These are phyloP conservation scores for Silene noctiflora DNA, from an alignment of 179 eudicot genomes.

Conservation along the genomic window DNA sequence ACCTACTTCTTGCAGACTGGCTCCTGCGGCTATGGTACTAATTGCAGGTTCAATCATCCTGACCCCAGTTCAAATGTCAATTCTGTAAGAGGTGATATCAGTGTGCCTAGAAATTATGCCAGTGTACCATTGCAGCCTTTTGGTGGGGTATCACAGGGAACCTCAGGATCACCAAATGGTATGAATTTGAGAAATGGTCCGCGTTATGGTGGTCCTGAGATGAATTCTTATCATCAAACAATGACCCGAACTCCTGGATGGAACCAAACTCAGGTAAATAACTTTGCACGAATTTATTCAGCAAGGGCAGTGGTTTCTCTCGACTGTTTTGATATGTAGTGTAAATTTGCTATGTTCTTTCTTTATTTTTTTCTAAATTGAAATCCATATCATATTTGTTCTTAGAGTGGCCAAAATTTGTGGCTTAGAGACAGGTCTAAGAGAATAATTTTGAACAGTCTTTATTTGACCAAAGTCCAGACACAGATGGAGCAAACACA, in stretches of 20 bases:
- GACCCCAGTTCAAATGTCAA: constrained; percentile 34
- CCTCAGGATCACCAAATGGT: constrained; percentile 23
- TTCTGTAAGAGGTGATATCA: constrained; percentile 25
- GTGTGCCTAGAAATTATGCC: constrained; percentile 21
- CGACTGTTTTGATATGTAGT: not conserved
- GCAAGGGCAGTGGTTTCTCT: not conserved
- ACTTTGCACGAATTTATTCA: not conserved
- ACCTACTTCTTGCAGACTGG: constrained; percentile 45
- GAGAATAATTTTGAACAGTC: no score
- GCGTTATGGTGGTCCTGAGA: constrained; percentile 27
- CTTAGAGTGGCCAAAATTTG: no score
- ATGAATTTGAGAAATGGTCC: constrained; percentile 23
- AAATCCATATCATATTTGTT: not conserved
- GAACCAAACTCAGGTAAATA: constrained; percentile 41
- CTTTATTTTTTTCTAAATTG: no score
- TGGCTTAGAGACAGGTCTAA: no score
- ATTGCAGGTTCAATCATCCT: constrained; percentile 48
- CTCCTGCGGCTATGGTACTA: constrained; percentile 41
- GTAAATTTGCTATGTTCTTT: not conserved
- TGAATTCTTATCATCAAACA: constrained; percentile 35
- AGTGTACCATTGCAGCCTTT: constrained; percentile 22
- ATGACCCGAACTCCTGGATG: constrained; percentile 30
- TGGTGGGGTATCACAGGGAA: constrained; percentile 27
- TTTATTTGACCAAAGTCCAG: no score
- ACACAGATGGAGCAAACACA: no score